A percentile compares a stretch with the other conserved stretches of the same genome.
These are phyloP conservation scores for Puccinia hordei DNA, from an alignment of 1,284 basidiomycete genomes.

Conservation along the genomic window DNA sequence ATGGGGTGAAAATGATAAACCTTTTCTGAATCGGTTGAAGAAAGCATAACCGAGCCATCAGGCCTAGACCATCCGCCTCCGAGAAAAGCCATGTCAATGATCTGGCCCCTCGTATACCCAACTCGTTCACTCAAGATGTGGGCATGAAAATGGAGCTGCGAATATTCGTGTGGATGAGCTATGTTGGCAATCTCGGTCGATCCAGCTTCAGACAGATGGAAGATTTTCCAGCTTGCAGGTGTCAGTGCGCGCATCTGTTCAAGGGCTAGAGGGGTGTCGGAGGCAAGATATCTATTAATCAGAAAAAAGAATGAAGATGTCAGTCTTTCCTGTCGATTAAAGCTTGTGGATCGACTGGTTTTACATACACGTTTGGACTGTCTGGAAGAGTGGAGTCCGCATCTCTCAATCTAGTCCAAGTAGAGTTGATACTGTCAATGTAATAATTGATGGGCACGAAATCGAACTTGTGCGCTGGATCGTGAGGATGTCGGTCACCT, in stretches of 20 bases:
- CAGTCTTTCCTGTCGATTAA: not conserved
- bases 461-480: conserved; percentile 41
- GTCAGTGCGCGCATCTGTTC: conserved; percentile 25
- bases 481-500: conserved; percentile 49
- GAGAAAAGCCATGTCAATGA: conserved; percentile 48
- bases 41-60: conserved; percentile 10
- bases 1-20: not conserved
- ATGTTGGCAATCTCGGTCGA: conserved; percentile 10
- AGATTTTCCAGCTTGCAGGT: conserved; percentile 29
- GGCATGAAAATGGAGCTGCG: conserved; percentile 42
- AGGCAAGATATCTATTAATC: conserved; percentile 37
- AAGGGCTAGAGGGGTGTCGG: conserved; percentile 39
- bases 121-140: conserved; percentile 37
- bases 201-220: conserved; percentile 33
- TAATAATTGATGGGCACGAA: conserved; percentile 43
- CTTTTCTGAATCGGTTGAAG: conserved; percentile 22
- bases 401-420: conserved; percentile 27
- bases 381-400: conserved; percentile 31
- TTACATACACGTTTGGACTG: conserved; percentile 43
- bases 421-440: conserved; percentile 42
- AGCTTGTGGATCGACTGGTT: not conserved
- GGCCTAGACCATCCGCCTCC: conserved; percentile 35
- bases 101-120: conserved; percentile 32
- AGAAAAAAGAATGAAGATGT: not conserved
- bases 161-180: conserved; percentile 49